Evolutionary conservation across 225 moss, liverwort and hornwort genomes (phyloP).

Genomic region (Polytrichum formosum): DNA sequence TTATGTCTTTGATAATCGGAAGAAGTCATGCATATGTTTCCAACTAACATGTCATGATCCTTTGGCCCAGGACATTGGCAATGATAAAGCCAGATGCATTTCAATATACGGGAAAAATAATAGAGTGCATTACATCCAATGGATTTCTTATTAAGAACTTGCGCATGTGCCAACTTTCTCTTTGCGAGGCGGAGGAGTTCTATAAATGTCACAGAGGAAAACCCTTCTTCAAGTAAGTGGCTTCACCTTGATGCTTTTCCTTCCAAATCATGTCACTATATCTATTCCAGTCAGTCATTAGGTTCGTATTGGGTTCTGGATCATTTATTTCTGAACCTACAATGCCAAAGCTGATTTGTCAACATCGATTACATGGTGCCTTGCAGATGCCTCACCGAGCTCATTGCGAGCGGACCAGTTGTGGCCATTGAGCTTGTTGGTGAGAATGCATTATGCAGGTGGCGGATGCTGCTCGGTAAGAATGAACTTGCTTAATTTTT

Average conservation of each 20-base stretch:
- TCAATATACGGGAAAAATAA: slow-evolving; percentile 65
- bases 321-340: too few relatives aligned
- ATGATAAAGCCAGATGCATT: slow-evolving; percentile 90
- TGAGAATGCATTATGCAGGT: slow-evolving; percentile 77
- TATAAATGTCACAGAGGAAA: slow-evolving; percentile 62
- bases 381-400: slow-evolving; percentile 66
- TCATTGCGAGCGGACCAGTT: slow-evolving; percentile 80
- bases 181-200: slow-evolving; percentile 67
- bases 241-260: not conserved
- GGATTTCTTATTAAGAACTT: slow-evolving; percentile 79
- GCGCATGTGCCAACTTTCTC: slow-evolving; percentile 79
- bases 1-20: too few relatives aligned
- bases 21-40: too few relatives aligned
- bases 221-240: slow-evolving; percentile 74
- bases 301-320: too few relatives aligned
- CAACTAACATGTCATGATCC: not conserved
- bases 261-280: too few relatives aligned
- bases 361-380: slow-evolving; percentile 7
- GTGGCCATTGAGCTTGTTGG: slow-evolving; percentile 89
- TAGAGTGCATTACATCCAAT: slow-evolving; percentile 78
- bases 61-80: slow-evolving; percentile 62
- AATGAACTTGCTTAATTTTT: not conserved
- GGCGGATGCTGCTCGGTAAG: slow-evolving; percentile 73
- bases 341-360: too few relatives aligned
- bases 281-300: too few relatives aligned